Evolutionary conservation across 768 basidiomycete species (phyloP), one percentile per base, ranked within the genome.

Genomic region (Macrolepiota fuliginosa): DNA sequence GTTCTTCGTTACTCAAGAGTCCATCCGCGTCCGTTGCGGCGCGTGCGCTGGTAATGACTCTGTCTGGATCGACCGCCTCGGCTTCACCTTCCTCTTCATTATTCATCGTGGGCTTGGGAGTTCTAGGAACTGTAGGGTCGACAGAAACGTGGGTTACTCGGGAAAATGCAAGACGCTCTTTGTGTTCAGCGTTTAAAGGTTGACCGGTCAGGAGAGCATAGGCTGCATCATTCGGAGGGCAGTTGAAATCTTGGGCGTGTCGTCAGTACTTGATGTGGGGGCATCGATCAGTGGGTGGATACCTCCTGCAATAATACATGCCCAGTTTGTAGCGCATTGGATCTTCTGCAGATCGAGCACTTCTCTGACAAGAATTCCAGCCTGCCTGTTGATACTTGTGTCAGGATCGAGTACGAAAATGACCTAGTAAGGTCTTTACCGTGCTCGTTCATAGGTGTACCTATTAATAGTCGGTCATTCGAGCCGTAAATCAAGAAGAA

Each of bases 241-340:
- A 92, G 72, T 98, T 98, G 76, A 97, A 94, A 73, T 98, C 96
- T 96, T 57, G 6, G 46, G 37, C 19, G 32, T 54, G 25, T 27
- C 22, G 47, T 45, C 7, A 29, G 25, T 22, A 27, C 39, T 0
- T 29, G 42, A 9, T 45, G 42, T 9, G 17, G 15, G n/a, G 32
- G 25, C 51, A 50, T 4, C 32, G 29, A 46, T 24, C 13, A 15
- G 13, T 49, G 19, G 42, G 39, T 68, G 17, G 74, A 67, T 70
- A 92, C 96, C 95, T 71, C 96, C 96, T 0, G 90, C 86, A 40
- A 97, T 76, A 59, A 96, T 77, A 60, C 88, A 88, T 0, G 94
- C 90, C 94, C 94, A 96, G 49, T 79, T 63, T 1, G 72, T 69
- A 45, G 75, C 64, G 71, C 13, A 70, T 63, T 61, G 79, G 69